A percentile compares a stretch with the other conserved stretches of the same genome.
phyloP scores from a whole-genome alignment of 176 grass and related monocot species.

The Oryza glumipatula region DNA sequence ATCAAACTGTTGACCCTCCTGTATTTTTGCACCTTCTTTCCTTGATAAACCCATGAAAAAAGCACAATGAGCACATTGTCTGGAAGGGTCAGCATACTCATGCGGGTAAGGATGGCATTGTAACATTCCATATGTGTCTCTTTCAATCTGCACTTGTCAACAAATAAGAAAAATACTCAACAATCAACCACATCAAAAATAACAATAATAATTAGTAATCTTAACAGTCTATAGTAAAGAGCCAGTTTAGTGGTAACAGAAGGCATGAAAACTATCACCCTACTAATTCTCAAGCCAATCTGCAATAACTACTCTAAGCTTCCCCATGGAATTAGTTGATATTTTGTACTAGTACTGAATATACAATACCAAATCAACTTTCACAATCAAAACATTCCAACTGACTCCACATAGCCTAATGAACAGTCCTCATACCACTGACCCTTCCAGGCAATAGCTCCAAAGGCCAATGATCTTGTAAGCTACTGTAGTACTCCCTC shows the following conservation, averaged over 20 bases:
- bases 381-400: neutral
- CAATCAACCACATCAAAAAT: slow-evolving; percentile 7
- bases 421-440: neutral
- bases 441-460: neutral
- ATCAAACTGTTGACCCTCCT: slow-evolving; percentile 98
- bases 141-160: slow-evolving; percentile 74
- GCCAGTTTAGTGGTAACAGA: neutral
- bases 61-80: slow-evolving; percentile 85
- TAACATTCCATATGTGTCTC: slow-evolving; percentile 87
- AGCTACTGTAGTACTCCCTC: neutral
- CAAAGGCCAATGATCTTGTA: neutral
- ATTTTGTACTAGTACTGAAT: neutral
- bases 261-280: neutral
- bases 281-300: neutral
- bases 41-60: slow-evolving; percentile 97
- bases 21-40: slow-evolving; percentile 88
- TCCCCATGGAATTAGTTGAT: neutral
- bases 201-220: neutral
- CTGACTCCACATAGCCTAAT: neutral
- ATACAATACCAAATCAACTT: neutral
- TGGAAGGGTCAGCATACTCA: slow-evolving; percentile 76
- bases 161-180: neutral
- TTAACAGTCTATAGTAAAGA: neutral
- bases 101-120: slow-evolving; percentile 96
- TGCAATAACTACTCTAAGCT: neutral